Conservation (phyloP, 2,329 filamentous ascomycete genomes). For the Ophiognomonia clavigignenti-juglandacearum region DNA sequence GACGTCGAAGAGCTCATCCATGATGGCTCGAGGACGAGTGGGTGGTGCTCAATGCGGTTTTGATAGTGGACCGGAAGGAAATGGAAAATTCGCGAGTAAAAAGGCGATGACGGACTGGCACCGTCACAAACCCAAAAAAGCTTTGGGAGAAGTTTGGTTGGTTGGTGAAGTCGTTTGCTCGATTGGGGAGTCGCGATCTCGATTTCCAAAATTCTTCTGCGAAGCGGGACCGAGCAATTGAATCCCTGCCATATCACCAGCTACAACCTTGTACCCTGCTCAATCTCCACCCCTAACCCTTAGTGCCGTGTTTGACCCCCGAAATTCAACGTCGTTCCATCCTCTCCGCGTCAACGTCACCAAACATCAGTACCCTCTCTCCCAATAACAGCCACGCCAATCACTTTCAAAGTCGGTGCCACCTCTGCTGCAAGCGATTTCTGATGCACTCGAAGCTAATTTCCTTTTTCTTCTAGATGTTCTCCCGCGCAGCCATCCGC, state of each 20-base stretch:
- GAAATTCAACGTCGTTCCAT: not conserved
- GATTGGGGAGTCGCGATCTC: not conserved
- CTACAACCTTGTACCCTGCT: too few species aligned
- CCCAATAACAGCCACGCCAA: slow-evolving; percentile 1
- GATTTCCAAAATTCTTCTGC: slow-evolving; percentile 8
- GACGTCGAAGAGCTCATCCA: slow-evolving; percentile 80
- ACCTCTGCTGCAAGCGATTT: not conserved
- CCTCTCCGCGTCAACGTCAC: slow-evolving; percentile 14
- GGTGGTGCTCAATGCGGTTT: not conserved
- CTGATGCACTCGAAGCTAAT: slow-evolving; percentile 30
- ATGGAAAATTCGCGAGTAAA: too few species aligned
- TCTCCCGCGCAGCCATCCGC: slow-evolving; percentile 65
- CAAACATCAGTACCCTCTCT: slow-evolving; percentile 2
- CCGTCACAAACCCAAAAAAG: too few species aligned
- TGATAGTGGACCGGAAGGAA: too few species aligned
- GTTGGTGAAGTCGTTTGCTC: not conserved
- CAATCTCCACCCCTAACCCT: not conserved
- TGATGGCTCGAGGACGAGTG: slow-evolving; percentile 7
- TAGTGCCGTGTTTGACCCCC: too few species aligned
- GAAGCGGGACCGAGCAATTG: slow-evolving; percentile 8
- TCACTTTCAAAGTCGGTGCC: slow-evolving; percentile 6
- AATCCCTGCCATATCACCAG: too few species aligned
- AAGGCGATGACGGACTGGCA: too few species aligned
- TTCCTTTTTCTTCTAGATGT: slow-evolving; percentile 63
- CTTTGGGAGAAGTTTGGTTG: not conserved